Base-by-base conservation (phyloP, 202 grass and related monocot species). In the Panicum virgatum region DNA sequence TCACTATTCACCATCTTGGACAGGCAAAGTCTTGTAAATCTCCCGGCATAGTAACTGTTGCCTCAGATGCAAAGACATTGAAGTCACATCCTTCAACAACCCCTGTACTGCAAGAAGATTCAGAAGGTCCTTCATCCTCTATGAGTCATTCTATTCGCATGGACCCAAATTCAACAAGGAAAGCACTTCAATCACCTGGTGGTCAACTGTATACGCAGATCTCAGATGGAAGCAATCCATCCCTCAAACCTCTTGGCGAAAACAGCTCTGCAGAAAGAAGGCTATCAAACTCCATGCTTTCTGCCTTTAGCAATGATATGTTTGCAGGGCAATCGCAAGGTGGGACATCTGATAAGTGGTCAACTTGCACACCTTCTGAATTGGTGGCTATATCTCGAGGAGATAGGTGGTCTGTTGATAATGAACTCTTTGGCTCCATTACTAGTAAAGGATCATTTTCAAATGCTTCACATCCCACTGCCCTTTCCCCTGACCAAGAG, bases 351-450 rank as follows among this genome's bases (percentile, higher is more conserved):
- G 89, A 91, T 89, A 88, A 89, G 67, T 98, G 96, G 96, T 93
- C 96, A 69, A 90, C 89, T 85, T 80, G 91, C 66, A 91, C 90
- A 40, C 95, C 91, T 78, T 89, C 90, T 29, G 92, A 98, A 90
- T 90, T 98, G 79, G 88, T 98, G 16, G 88, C 90, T 29, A 93
- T 92, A 70, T 98, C 96, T 11, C 92, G 90, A 66, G 89, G 82
- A 79, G 89, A 86, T 59, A 94, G 87, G 61, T 89, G 82, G 84
- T 93, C 88, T 47, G 65, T 93, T 59, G 92, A 95, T 30, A 94
- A 82, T 56, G 90, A 98, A 72, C 82, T 92, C 52, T 76, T 91
- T 62, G 88, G 87, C 48, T 88, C 85, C 13, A 80, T 88, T 77
- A 81, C 76, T 54, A 84, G 82, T 52, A 92, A 93, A 66, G 62